Percentiles rank a stretch among this genome's conserved stretches.
Evolutionary conservation across 345 rosid genomes (phyloP).

Genomic region (Eucalyptus sideroxylon): DNA sequence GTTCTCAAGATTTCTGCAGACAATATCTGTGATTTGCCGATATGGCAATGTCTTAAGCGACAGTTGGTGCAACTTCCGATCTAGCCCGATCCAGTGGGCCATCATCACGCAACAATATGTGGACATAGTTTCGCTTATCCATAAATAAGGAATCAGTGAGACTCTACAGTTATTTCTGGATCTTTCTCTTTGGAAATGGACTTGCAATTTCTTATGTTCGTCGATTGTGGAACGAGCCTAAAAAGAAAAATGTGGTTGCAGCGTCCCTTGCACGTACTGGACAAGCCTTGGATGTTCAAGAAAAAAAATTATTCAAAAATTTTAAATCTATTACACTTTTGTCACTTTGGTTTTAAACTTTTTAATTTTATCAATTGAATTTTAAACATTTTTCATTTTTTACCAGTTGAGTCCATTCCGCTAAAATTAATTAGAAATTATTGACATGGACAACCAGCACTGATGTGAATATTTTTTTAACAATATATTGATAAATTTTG

Average conservation of each 20-base stretch:
- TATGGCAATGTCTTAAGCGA: neutral
- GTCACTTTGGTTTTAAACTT: rapidly evolving
- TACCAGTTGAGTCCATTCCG: rapidly evolving
- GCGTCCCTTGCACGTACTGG: no score
- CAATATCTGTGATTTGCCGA: neutral
- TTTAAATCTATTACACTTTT: rapidly evolving
- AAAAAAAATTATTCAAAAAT: no score
- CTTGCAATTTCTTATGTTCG: neutral
- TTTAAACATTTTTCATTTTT: rapidly evolving
- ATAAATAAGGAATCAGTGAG: neutral
- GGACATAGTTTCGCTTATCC: neutral
- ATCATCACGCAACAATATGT: neutral
- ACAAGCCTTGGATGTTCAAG: neutral
- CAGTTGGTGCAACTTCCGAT: neutral
- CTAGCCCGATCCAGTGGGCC: neutral
- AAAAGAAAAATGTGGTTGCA: no score
- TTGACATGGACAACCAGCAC: rapidly evolving
- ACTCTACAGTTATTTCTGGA: neutral
- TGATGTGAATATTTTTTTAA: rapidly evolving
- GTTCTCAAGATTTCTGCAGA: neutral
- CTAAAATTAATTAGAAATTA: no score
- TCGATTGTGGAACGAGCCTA: neutral
- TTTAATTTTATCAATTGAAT: no score
- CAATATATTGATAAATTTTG: no score
- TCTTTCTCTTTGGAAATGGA: neutral